Evolutionary conservation across 164 flowering plant species (phyloP).

Genomic region (Stephania japonica): DNA sequence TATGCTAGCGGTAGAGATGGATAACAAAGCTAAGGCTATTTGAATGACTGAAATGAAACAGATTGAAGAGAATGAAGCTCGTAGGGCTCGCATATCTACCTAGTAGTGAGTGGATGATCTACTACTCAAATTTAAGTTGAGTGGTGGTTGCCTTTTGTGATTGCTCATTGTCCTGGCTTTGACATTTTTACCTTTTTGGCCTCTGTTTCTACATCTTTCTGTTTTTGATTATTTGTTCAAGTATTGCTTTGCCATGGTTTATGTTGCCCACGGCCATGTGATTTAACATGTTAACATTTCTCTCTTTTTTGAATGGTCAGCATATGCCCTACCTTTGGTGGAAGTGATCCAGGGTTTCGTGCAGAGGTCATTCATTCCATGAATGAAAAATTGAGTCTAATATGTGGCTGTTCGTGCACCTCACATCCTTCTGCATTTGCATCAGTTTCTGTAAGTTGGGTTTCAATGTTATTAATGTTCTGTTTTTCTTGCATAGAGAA

Average conservation of each 20-base stretch:
- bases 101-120: too few species aligned
- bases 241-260: too few species aligned
- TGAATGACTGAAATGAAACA: too few species aligned
- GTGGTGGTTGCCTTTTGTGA: neutral
- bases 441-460: conserved; percentile 64
- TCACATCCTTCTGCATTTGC: conserved; percentile 78
- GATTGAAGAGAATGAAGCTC: too few species aligned
- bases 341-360: conserved; percentile 84
- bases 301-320: conserved; percentile 30
- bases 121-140: neutral
- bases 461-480: neutral
- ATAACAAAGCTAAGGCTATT: too few species aligned
- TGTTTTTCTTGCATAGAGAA: neutral
- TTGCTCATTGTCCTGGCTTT: neutral
- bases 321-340: conserved; percentile 85
- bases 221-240: neutral
- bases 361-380: conserved; percentile 78
- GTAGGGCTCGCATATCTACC: too few species aligned
- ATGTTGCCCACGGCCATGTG: neutral
- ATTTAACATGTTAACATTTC: neutral
- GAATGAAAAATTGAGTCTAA: conserved; percentile 69
- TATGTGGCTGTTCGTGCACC: conserved; percentile 58
- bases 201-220: neutral
- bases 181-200: neutral
- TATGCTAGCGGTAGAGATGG: too few species aligned